These are phyloP conservation scores for Fusarium penzigii DNA, from an alignment of 2,329 filamentous ascomycete genomes.

Conservation along the genomic window DNA sequence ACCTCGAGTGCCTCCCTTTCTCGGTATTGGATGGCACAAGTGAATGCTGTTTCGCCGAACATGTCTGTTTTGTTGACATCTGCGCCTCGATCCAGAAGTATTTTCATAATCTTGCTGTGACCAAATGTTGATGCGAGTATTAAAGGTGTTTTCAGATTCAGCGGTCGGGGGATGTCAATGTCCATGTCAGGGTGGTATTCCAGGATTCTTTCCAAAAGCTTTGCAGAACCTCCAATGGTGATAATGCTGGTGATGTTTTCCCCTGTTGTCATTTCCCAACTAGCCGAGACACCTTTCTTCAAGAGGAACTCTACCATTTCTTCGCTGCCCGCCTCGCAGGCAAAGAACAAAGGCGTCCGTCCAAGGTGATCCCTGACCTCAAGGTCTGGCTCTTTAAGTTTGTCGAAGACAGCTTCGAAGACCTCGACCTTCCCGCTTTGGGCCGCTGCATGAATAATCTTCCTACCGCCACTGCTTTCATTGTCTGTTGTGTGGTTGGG, in stretches of 20 bases:
- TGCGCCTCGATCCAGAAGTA: conserved; percentile 15
- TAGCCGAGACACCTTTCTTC: conserved; percentile 12
- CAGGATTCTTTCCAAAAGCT: conserved; percentile 13
- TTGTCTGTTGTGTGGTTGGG: conserved; percentile 13
- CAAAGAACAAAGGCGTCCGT: conserved; percentile 17
- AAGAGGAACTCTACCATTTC: conserved; percentile 19
- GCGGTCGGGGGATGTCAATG: conserved; percentile 4
- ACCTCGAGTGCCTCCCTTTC: conserved; percentile 2
- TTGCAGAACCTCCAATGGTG: conserved; percentile 10
- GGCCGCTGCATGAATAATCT: conserved; percentile 14
- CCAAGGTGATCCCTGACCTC: conserved; percentile 11
- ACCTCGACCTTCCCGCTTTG: conserved; percentile 15
- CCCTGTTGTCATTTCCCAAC: conserved; percentile 5
- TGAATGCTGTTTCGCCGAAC: conserved; percentile 6
- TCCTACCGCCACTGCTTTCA: conserved; percentile 12
- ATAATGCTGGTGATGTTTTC: conserved; percentile 14
- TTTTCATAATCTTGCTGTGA: conserved; percentile 1
- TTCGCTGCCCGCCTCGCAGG: conserved; percentile 10
- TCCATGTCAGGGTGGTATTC: conserved; percentile 15
- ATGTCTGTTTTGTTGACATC: conserved; percentile 9
- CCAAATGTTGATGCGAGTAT: conserved; percentile 10
- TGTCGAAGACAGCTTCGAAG: conserved; percentile 9
- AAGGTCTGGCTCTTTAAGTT: conserved; percentile 2
- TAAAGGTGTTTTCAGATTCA: conserved; percentile 11
- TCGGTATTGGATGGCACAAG: conserved; percentile 12